Conservation (phyloP, 75 land plant genomes). For the Selaginella moellendorffii region DNA sequence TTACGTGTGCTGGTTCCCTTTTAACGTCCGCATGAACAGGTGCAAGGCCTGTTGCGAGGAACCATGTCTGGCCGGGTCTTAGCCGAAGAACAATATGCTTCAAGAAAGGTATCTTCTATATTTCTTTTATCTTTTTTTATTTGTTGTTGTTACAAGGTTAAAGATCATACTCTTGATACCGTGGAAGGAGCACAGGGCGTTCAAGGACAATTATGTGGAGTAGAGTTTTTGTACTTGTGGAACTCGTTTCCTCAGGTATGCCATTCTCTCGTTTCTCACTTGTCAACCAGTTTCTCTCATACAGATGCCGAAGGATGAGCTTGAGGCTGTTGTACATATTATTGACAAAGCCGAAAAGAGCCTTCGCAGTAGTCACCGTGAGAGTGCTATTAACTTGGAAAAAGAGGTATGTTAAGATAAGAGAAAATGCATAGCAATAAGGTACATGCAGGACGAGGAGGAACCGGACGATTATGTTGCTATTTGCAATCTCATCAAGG, state of each 20-base stretch:
- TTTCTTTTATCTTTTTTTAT: too few relatives aligned
- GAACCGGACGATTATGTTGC: slow-evolving; percentile 20
- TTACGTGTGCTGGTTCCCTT: not conserved
- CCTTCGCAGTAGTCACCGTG: not conserved
- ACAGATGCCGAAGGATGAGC: slow-evolving; percentile 26
- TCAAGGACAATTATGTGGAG: slow-evolving; percentile 25
- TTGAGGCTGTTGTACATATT: slow-evolving; percentile 22
- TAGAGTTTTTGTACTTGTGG: slow-evolving; percentile 33
- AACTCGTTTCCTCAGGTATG: slow-evolving; percentile 37
- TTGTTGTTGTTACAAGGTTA: too few relatives aligned
- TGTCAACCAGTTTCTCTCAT: too few relatives aligned
- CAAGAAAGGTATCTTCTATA: slow-evolving; percentile 33
- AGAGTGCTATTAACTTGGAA: too few relatives aligned
- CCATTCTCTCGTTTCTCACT: not conserved
- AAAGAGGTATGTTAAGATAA: too few relatives aligned
- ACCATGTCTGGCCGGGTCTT: slow-evolving; percentile 30
- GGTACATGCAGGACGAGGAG: slow-evolving; percentile 15
- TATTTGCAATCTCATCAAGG: slow-evolving; percentile 24
- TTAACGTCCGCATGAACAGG: slow-evolving; percentile 2
- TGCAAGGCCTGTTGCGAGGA: slow-evolving; percentile 30
- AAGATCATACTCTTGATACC: slow-evolving; percentile 27
- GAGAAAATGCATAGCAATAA: too few relatives aligned
- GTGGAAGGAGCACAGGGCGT: slow-evolving; percentile 20
- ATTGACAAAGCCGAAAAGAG: slow-evolving; percentile 19
- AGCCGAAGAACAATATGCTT: slow-evolving; percentile 37